Conservation (phyloP, 2,329 filamentous ascomycete species). For the Zymoseptoria ardabiliae region DNA sequence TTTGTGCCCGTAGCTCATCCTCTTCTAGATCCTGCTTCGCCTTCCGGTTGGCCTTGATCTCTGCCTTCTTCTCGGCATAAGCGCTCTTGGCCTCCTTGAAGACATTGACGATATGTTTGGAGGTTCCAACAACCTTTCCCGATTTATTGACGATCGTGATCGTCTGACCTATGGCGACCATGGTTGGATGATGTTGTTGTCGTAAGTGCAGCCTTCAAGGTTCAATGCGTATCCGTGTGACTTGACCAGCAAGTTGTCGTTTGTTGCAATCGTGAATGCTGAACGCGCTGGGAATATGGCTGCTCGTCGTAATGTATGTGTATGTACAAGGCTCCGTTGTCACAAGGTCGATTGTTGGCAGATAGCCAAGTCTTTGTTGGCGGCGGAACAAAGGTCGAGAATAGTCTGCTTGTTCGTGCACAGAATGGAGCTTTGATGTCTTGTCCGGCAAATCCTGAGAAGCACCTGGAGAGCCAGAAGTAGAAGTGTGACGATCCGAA, state of each 20-base stretch:
- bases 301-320: neutral
- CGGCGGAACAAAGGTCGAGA: neutral
- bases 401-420: neutral
- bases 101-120: slow-evolving; percentile 80
- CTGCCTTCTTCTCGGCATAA: slow-evolving; percentile 80
- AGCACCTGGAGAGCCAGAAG: neutral
- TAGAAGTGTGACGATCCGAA: neutral
- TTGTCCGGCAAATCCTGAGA: neutral
- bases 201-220: neutral
- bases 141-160: slow-evolving; percentile 87
- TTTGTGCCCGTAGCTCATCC: slow-evolving; percentile 52
- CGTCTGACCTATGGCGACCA: slow-evolving; percentile 54
- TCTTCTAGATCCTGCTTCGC: slow-evolving; percentile 39
- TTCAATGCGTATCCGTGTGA: neutral
- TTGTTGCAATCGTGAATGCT: neutral
- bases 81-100: slow-evolving; percentile 87
- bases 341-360: neutral
- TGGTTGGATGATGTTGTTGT: neutral
- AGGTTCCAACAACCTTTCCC: slow-evolving; percentile 83
- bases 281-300: neutral
- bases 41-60: slow-evolving; percentile 65
- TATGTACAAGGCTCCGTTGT: slow-evolving; percentile 1
- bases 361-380: neutral
- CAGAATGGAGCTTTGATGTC: neutral
- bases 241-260: slow-evolving; percentile 8